Evolutionary conservation across 495 filamentous ascomycete species (phyloP).

Genomic region (Daldinia decipiens): DNA sequence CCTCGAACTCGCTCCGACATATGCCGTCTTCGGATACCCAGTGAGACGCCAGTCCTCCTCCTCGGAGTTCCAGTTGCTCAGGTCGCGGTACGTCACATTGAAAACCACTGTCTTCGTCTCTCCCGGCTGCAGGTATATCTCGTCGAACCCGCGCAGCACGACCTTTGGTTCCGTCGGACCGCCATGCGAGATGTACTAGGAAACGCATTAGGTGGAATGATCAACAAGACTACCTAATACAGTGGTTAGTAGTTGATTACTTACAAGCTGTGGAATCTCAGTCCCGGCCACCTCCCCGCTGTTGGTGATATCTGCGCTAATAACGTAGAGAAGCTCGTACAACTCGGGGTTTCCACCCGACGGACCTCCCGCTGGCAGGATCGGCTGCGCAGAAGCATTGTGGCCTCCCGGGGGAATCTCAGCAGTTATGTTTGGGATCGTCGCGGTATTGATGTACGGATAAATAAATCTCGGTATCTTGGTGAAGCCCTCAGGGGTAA

Average conservation of each 20-base stretch:
- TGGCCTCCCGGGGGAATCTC: constrained; percentile 69
- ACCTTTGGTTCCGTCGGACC: constrained; percentile 71
- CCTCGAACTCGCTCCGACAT: constrained; percentile 54
- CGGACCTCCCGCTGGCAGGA: constrained; percentile 72
- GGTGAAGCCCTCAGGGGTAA: constrained; percentile 50
- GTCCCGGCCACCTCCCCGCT: constrained; percentile 61
- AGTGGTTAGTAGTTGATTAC: constrained; percentile 33
- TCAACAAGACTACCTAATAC: neutral
- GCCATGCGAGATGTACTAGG: constrained; percentile 68
- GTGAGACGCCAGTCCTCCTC: constrained; percentile 79
- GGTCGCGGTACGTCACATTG: constrained; percentile 77
- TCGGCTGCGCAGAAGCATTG: constrained; percentile 73
- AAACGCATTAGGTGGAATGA: constrained; percentile 52
- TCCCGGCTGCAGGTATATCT: constrained; percentile 68
- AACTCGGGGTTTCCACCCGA: constrained; percentile 79
- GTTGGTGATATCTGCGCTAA: constrained; percentile 62
- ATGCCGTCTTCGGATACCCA: constrained; percentile 50
- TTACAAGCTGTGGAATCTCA: constrained; percentile 70
- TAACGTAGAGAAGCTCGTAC: constrained; percentile 56
- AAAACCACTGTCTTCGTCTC: constrained; percentile 70
- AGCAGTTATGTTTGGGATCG: constrained; percentile 45
- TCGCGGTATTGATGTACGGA: constrained; percentile 49
- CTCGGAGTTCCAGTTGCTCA: constrained; percentile 79
- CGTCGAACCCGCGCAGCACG: constrained; percentile 83
- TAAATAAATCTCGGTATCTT: constrained; percentile 55